Evolutionary conservation across 148 eudicot genomes (phyloP), one percentile per base, ranked within the genome.

Genomic region (Tetragonia tetragonoides): DNA sequence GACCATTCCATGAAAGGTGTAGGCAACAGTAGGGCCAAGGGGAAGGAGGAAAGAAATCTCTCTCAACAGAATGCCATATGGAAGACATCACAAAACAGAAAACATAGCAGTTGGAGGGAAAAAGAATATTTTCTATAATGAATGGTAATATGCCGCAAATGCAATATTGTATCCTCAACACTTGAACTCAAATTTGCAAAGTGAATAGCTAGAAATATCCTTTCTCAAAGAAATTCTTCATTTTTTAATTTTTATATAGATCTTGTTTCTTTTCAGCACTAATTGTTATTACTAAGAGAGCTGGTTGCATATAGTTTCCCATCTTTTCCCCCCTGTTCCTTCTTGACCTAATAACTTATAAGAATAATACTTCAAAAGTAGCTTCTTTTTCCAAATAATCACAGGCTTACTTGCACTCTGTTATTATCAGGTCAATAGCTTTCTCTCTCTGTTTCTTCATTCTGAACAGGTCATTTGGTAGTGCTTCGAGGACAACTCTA

Each of bases 401-500:
- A 59, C 23, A 68, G 42, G 84, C 88, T 85, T 88, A 96, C 99
- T 86, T 89, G 97, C 98, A 96, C 86, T 96, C 98, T 71, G 77
- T 69, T 63, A 93, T 72, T 75, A 96, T 87, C 44, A 96, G 91
- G 69, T 91, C 85, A 70, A 96, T 85, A 76, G 90, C 97, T 75
- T 86, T 93, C 24, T 84, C 83, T 85, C 88, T 89, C 84, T 84
- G 91, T 75, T 89, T 90, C 86, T 95, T 91, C 87, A 87, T 89
- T 78, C 78, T 84, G 66, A 96, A 85, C 81, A 96, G 70, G 77
- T 89, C 88, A 68, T 72, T 77, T 21, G 99, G 98, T 75, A 79
- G 78, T 67, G 87, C 97, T 86, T 96, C 99, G 72, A 96, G 91
- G 80, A 93, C 99, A 77, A 96, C 84, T 81, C 99, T 89, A 21